These are phyloP conservation scores for Phytophthora megakarya DNA, from an alignment of 352 stramenopile genomes.

Conservation along the genomic window DNA sequence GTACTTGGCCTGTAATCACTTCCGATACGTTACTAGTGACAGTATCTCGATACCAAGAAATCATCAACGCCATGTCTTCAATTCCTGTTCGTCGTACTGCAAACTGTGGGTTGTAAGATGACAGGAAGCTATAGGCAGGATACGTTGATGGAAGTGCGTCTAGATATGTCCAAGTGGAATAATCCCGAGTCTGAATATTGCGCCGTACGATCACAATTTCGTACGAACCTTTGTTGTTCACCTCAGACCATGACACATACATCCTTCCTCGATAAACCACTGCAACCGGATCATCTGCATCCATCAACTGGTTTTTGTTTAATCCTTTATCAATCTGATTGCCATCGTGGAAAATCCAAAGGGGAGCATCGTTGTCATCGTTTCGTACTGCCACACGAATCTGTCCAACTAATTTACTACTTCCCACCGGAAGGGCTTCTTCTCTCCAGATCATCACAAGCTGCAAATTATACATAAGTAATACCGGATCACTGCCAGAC, in stretches of 20 bases:
- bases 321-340: conserved; percentile 46
- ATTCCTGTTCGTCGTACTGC: conserved; percentile 51
- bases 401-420: conserved; percentile 41
- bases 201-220: conserved; percentile 54
- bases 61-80: conserved; percentile 51
- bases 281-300: conserved; percentile 47
- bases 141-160: conserved; percentile 34
- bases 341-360: conserved; percentile 82
- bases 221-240: conserved; percentile 41
- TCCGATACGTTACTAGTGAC: conserved; percentile 44
- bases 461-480: conserved; percentile 65
- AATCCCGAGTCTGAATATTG: conserved; percentile 60
- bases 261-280: conserved; percentile 58
- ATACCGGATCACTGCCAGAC: conserved; percentile 41
- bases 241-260: conserved; percentile 69
- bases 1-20: conserved; percentile 50
- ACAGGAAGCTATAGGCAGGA: conserved; percentile 44
- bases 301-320: conserved; percentile 51
- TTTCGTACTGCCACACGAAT: conserved; percentile 64
- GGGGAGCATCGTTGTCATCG: conserved; percentile 47
- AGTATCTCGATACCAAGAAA: conserved; percentile 68
- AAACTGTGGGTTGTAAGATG: conserved; percentile 47
- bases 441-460: conserved; percentile 74
- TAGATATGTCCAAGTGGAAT: conserved; percentile 60
- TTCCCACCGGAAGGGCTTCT: conserved; percentile 21